Evolutionary conservation across 2,329 filamentous ascomycete species (phyloP).

Genomic region (Coniosporium tulheliwenetii): DNA sequence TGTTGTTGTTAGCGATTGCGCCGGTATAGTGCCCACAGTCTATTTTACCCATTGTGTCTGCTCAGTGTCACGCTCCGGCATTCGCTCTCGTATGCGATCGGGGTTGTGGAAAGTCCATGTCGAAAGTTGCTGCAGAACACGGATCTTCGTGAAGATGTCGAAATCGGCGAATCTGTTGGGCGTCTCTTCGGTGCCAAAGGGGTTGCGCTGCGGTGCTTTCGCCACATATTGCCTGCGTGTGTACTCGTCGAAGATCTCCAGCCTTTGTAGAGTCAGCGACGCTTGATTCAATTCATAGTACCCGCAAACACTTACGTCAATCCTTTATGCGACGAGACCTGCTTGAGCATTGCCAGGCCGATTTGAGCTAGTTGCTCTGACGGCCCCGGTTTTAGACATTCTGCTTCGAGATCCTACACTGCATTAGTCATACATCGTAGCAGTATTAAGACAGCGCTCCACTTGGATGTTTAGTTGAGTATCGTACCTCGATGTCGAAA

Average conservation of each 20-base stretch:
- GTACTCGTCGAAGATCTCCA: slow-evolving; percentile 85
- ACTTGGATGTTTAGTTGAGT: background rate
- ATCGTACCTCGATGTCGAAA: slow-evolving; percentile 71
- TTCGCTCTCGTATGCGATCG: slow-evolving; percentile 71
- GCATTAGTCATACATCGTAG: slow-evolving; percentile 12
- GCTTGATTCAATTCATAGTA: too few relatives aligned
- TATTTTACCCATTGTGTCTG: slow-evolving; percentile 68
- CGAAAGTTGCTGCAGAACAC: slow-evolving; percentile 74
- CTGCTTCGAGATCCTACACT: slow-evolving; percentile 66
- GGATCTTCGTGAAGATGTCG: slow-evolving; percentile 67
- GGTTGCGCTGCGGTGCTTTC: slow-evolving; percentile 68
- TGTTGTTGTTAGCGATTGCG: background rate
- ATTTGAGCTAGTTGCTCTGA: slow-evolving; percentile 66
- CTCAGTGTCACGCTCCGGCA: slow-evolving; percentile 69
- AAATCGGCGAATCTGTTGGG: slow-evolving; percentile 66
- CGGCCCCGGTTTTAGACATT: slow-evolving; percentile 62
- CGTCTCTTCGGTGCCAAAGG: slow-evolving; percentile 64
- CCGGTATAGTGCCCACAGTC: background rate
- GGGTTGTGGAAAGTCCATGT: slow-evolving; percentile 80
- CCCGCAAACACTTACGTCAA: slow-evolving; percentile 51
- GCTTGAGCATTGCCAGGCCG: slow-evolving; percentile 76
- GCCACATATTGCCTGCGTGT: slow-evolving; percentile 72
- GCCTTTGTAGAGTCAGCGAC: slow-evolving; percentile 30
- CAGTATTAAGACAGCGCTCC: background rate
- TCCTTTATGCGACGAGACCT: slow-evolving; percentile 83